Evolutionary conservation across 2,329 filamentous ascomycete species (phyloP).

Genomic region (Uncinocarpus reesii): DNA sequence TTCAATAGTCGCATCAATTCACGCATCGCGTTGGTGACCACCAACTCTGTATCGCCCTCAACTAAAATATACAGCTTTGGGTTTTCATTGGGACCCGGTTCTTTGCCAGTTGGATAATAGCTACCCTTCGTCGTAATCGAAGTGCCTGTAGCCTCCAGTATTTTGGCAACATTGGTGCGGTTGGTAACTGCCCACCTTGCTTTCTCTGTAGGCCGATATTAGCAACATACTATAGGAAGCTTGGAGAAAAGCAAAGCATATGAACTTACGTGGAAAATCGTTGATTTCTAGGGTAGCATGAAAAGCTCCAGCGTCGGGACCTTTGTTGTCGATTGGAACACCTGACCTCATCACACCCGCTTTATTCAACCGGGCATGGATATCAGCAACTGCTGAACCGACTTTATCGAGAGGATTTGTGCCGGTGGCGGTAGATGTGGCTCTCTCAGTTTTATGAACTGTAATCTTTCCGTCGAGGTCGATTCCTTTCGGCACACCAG

Average conservation of each 20-base stretch:
- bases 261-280: conserved; percentile 68
- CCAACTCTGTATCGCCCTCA: conserved; percentile 89
- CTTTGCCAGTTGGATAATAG: conserved; percentile 75
- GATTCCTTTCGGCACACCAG: conserved; percentile 45
- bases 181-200: conserved; percentile 98
- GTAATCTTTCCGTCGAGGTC: conserved; percentile 60
- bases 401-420: conserved; percentile 74
- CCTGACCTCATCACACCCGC: conserved; percentile 82
- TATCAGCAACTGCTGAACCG: conserved; percentile 78
- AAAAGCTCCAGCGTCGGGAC: conserved; percentile 90
- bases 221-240: conserved; percentile 6
- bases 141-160: conserved; percentile 84
- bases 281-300: conserved; percentile 98
- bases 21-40: conserved; percentile 79
- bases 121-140: conserved; percentile 96
- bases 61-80: conserved; percentile 98
- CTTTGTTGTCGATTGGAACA: conserved; percentile 96
- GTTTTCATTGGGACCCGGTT: conserved; percentile 61
- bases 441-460: conserved; percentile 58
- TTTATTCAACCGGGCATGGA: conserved; percentile 81
- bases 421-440: conserved; percentile 30
- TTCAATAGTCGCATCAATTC: conserved; percentile 80
- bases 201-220: conserved; percentile 50
- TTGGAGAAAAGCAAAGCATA: not conserved
- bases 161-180: conserved; percentile 95